Conservation (phyloP, 257 asterid species). For the Pogostemon cablin region DNA sequence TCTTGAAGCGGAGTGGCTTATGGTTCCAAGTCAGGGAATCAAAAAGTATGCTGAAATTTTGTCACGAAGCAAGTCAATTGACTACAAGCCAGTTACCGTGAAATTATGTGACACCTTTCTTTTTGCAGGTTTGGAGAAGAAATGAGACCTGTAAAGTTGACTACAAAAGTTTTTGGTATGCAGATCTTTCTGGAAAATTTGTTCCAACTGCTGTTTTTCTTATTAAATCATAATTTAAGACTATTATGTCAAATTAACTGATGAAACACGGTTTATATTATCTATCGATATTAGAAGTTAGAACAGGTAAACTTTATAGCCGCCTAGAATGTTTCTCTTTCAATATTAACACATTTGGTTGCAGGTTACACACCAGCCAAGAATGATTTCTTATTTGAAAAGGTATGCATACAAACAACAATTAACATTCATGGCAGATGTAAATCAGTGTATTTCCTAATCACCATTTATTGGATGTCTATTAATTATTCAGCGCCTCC, state of each 20-base stretch:
- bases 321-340: slow-evolving; percentile 26
- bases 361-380: slow-evolving; percentile 93
- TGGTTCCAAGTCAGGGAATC: slow-evolving; percentile 89
- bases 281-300: neutral
- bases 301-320: slow-evolving; percentile 12
- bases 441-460: neutral
- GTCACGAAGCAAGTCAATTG: slow-evolving; percentile 23
- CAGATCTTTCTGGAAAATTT: slow-evolving; percentile 19
- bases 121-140: slow-evolving; percentile 93
- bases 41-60: slow-evolving; percentile 55
- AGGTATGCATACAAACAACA: slow-evolving; percentile 51
- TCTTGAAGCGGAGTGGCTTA: slow-evolving; percentile 88
- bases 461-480: slow-evolving; percentile 2
- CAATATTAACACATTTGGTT: slow-evolving; percentile 35
- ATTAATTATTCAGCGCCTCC: slow-evolving; percentile 83
- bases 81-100: slow-evolving; percentile 19
- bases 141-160: slow-evolving; percentile 96
- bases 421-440: neutral
- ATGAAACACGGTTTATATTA: slow-evolving; percentile 15
- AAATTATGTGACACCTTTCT: slow-evolving; percentile 26
- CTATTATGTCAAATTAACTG: slow-evolving; percentile 20
- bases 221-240: slow-evolving; percentile 6
- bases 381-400: slow-evolving; percentile 95
- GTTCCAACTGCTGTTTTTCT: slow-evolving; percentile 15
- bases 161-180: slow-evolving; percentile 91